Evolutionary conservation across 2,329 filamentous ascomycete genomes (phyloP), one percentile per base, ranked within the genome.

Genomic region (Fusarium dimerum): DNA sequence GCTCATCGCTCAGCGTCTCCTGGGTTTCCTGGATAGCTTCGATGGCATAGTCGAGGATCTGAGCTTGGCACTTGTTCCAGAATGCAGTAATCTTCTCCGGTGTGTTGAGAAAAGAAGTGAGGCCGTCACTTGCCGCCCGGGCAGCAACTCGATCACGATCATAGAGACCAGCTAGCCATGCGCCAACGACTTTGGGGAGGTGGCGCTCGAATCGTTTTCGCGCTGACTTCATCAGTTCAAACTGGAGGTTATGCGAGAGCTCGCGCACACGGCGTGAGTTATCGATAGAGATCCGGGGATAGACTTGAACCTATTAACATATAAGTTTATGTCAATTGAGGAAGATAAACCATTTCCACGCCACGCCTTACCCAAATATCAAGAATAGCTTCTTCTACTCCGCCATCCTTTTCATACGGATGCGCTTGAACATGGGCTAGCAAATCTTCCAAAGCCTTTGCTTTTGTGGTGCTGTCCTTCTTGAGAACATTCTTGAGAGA

Each of bases 401-500:
- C 87, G 26, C 81, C 83, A 61, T 80, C 76, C 50, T 78, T 64
- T 55, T 79, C 81, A 68, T 69, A 79, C 40, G 71, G 79, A 70
- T 76, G 81, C 12, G 73, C 71, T 59, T 80, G 78, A 39, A 90
- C 76, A 66, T 88, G 82, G 34, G 81, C 70, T 44, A 90, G 79
- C 17, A 99, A 74, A 47, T 97, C 93, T 63, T 97, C 92, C 29
- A 99, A 76, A 0, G 90, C 93, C 70, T 93, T 96, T 8, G 88
- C 81, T 69, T 96, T 96, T 38, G 94, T 99, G 11, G 86, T 96
- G 65, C 87, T 88, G 74, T 97, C 93, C 73, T 94, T 96, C 75
- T 97, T 99, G 46, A 87, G 81, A 4, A 97, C 74, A 63, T 95
- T 96, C 73, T 97, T 96, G 75, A 97, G 90, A n/a, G 87, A 85